Base-by-base conservation (phyloP, 2,329 filamentous ascomycete genomes). In the Apiospora arundinis region DNA sequence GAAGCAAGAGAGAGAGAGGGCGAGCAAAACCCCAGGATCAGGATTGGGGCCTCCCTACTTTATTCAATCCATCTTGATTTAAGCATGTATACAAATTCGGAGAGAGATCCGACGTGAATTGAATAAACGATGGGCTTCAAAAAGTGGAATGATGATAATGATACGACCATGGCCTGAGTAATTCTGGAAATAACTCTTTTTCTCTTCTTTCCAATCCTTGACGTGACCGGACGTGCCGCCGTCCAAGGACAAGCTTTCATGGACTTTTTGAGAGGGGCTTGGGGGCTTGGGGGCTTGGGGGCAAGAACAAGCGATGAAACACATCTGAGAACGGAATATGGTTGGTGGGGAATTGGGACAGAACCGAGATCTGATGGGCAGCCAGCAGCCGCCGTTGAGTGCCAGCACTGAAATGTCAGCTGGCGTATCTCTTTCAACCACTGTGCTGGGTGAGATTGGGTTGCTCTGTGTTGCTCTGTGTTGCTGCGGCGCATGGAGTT, bases 361-460 rank as follows among this genome's bases (percentile, higher is more conserved):
- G 8, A 60, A 60, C 25, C 25, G 25, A 60, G 52, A 60, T 60
- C 52, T 37, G 52, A 21, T 18, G 52, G 52, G 7, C 6, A 16
- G 6, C 7, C 7, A 60, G 25, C 49, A 32, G 49, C 49, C 32
- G 25, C 12, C 18, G 7, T 14, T 42, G 9, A 6, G 40, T 42
- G 37, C 9, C 37, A 18, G 14, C 12, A 56, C 23, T 56, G 49
- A 32, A 32, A 14, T 25, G 25, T 4, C 49, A 56, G 52, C 70
- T 69, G 67, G 68, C 70, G 46, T 37, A 70, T 70, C 60, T 68
- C 68, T 18, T 28, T 1, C 9, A 40, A 40, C 56, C 56, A 40
- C 18, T n/a, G 56, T 18, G 56, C 56, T 63, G 56, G 56, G 28
- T 37, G 21, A 37, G 52, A 63, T 63, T 18, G 52, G 18, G 18